Conservation (phyloP, 2,329 filamentous ascomycete genomes). For the Trichoderma asperellum region DNA sequence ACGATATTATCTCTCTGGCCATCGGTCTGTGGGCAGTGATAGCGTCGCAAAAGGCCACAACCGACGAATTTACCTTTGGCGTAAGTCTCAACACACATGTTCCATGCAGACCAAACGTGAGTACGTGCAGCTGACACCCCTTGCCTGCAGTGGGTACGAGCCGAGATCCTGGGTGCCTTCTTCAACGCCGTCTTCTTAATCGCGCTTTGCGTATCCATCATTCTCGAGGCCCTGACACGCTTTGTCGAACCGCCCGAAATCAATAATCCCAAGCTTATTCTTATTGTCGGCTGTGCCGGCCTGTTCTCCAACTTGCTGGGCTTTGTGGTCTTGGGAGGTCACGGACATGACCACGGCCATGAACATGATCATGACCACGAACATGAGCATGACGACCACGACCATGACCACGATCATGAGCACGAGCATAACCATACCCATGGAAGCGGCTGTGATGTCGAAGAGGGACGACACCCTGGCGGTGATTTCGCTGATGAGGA, state of each 20-base stretch:
- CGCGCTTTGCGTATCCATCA: slow-evolving; percentile 92
- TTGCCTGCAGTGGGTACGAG: slow-evolving; percentile 78
- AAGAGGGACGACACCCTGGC: slow-evolving; percentile 55
- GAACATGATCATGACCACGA: slow-evolving; percentile 54
- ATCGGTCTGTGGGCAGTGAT: slow-evolving; percentile 96
- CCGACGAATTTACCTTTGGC: slow-evolving; percentile 93
- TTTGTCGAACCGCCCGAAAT: slow-evolving; percentile 91
- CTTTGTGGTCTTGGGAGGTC: slow-evolving; percentile 88
- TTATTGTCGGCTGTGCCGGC: slow-evolving; percentile 85
- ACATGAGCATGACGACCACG: slow-evolving; percentile 47
- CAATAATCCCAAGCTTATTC: slow-evolving; percentile 79
- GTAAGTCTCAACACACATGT: slow-evolving; percentile 54
- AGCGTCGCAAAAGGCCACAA: slow-evolving; percentile 80
- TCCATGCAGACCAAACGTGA: not conserved
- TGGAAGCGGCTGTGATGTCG: slow-evolving; percentile 44
- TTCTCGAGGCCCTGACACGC: slow-evolving; percentile 90
- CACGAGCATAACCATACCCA: slow-evolving; percentile 43
- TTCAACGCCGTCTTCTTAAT: slow-evolving; percentile 98
- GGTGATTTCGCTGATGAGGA: slow-evolving; percentile 56
- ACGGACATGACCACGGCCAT: slow-evolving; percentile 79
- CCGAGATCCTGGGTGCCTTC: slow-evolving; percentile 92
- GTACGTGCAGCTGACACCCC: slow-evolving; percentile 32
- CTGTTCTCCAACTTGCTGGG: slow-evolving; percentile 87
- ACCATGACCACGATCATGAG: slow-evolving; percentile 40
- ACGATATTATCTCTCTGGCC: slow-evolving; percentile 92